Percentiles rank a stretch among this genome's conserved stretches.
Evolutionary conservation across 192 early-diverging fungal genomes (phyloP).

Genomic region (Backusella circina): DNA sequence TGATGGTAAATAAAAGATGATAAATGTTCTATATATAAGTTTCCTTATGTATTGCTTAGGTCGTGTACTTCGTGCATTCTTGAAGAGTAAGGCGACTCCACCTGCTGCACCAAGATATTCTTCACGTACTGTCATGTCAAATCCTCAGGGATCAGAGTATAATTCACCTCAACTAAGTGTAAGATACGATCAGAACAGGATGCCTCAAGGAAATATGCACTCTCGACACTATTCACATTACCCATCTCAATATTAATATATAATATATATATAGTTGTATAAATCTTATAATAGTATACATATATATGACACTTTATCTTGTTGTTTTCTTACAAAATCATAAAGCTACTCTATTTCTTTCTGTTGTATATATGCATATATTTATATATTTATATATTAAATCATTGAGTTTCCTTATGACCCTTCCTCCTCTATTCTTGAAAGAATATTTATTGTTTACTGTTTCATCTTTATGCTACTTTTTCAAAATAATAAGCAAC

Average conservation of each 20-base stretch:
- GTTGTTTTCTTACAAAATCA: too few relatives aligned
- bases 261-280: not conserved
- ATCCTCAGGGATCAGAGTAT: not conserved
- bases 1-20: constrained; percentile 30
- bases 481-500: too few relatives aligned
- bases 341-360: too few relatives aligned
- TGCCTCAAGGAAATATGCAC: not conserved
- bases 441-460: too few relatives aligned
- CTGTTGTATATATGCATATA: too few relatives aligned
- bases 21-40: not conserved
- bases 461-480: too few relatives aligned
- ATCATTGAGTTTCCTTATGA: too few relatives aligned
- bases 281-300: too few relatives aligned
- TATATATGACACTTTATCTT: too few relatives aligned
- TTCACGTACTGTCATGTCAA: not conserved
- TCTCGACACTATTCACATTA: not conserved
- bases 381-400: too few relatives aligned
- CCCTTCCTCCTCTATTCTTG: too few relatives aligned
- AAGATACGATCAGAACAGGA: not conserved
- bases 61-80: not conserved
- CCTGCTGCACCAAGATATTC: not conserved
- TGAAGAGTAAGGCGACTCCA: not conserved
- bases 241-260: not conserved
- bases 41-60: too few relatives aligned
- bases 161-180: not conserved